phyloP scores from a whole-genome alignment of 495 filamentous ascomycete genomes.

The Aspergillus conjunctus region DNA sequence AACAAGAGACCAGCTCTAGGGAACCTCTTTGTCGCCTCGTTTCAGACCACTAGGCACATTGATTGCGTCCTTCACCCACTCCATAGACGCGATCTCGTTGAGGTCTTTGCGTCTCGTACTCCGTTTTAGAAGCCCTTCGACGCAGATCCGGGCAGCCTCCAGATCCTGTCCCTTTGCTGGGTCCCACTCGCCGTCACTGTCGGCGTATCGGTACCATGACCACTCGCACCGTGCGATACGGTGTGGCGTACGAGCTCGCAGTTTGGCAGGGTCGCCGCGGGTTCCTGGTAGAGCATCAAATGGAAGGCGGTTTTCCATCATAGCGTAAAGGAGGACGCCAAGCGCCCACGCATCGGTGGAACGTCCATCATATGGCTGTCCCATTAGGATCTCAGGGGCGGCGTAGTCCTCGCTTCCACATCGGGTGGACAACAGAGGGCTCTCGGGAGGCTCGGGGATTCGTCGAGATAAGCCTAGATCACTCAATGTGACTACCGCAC shows the following conservation, averaged over 20 bases:
- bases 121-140: constrained; percentile 80
- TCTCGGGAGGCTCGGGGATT: constrained; percentile 70
- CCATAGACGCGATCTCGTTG: constrained; percentile 65
- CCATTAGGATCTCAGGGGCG: constrained; percentile 93
- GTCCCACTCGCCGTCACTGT: constrained; percentile 73
- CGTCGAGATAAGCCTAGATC: constrained; percentile 89
- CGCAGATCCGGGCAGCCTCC: constrained; percentile 73
- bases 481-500: constrained; percentile 83
- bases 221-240: constrained; percentile 94
- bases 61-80: constrained; percentile 79
- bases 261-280: constrained; percentile 65
- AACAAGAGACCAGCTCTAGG: constrained; percentile 45
- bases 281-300: constrained; percentile 84
- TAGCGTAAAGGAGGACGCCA: constrained; percentile 88
- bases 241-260: constrained; percentile 78
- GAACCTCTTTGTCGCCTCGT: constrained; percentile 65
- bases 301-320: constrained; percentile 87
- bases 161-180: constrained; percentile 59
- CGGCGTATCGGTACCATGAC: constrained; percentile 84
- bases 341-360: constrained; percentile 93
- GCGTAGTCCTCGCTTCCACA: constrained; percentile 98
- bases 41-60: constrained; percentile 68
- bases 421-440: constrained; percentile 75
- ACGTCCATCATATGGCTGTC: constrained; percentile 92
- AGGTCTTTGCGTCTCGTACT: constrained; percentile 73